Percentiles rank a stretch among this genome's conserved stretches.
phyloP scores from a whole-genome alignment of 352 stramenopile species.

The Lagenidium sp. region DNA sequence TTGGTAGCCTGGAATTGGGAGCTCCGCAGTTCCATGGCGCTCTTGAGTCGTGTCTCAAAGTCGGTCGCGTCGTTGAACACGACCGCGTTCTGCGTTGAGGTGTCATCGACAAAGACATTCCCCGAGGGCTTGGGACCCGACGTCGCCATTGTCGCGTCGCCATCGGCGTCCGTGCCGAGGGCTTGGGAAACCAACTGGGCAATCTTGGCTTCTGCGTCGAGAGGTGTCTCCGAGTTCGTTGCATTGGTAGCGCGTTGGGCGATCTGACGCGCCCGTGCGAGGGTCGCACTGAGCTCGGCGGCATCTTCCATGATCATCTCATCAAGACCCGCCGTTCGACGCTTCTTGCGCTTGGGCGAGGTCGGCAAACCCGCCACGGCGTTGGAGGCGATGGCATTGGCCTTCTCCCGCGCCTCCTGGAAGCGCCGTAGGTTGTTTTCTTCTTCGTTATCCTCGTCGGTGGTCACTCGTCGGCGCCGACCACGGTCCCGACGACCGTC shows the following conservation, averaged over 20 bases:
- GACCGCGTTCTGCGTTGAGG: constrained; percentile 30
- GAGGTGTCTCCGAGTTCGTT: constrained; percentile 10
- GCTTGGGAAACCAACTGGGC: constrained; percentile 41
- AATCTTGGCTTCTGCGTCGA: constrained; percentile 65
- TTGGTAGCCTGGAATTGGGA: constrained; percentile 29
- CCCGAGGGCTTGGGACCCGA: not conserved
- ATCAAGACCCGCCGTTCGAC: constrained; percentile 23
- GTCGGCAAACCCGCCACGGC: constrained; percentile 23
- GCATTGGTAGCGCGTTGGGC: constrained; percentile 19
- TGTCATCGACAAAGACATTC: constrained; percentile 44
- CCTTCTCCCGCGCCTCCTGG: constrained; percentile 58
- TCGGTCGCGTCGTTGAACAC: constrained; percentile 84
- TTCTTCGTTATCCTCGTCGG: constrained; percentile 27
- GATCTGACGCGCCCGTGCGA: constrained; percentile 54
- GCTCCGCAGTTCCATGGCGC: constrained; percentile 64
- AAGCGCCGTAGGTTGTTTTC: constrained; percentile 49
- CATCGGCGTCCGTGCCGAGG: constrained; percentile 17
- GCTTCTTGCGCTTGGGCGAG: constrained; percentile 24
- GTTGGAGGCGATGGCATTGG: constrained; percentile 31
- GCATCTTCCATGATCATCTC: constrained; percentile 37
- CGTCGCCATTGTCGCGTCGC: constrained; percentile 13
- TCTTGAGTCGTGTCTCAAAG: constrained; percentile 68
- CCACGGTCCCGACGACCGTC: constrained; percentile 37
- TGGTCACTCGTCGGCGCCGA: constrained; percentile 33
- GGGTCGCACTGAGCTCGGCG: constrained; percentile 62